Conservation (phyloP, 2,329 filamentous ascomycete species). For the Scedosporium aurantiacum region DNA sequence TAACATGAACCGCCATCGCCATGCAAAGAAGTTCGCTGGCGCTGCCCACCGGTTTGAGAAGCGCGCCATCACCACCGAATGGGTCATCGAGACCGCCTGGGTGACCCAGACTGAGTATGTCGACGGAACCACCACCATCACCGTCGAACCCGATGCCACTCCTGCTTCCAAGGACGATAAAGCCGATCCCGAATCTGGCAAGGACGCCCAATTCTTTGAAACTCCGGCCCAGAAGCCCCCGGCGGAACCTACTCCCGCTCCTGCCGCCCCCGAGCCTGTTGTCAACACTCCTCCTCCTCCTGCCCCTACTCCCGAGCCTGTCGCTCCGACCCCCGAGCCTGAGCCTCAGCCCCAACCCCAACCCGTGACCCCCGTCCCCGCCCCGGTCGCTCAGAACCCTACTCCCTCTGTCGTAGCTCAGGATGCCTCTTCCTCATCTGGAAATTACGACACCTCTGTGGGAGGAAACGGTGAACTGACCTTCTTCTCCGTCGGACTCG, state of each 20-base stretch:
- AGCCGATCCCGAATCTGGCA: slow-evolving; percentile 9
- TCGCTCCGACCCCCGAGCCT: slow-evolving; percentile 9
- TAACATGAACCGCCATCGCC: slow-evolving; percentile 25
- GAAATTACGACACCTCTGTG: slow-evolving; percentile 9
- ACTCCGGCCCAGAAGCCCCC: slow-evolving; percentile 7
- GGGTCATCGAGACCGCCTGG: slow-evolving; percentile 20
- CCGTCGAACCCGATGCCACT: slow-evolving; percentile 12
- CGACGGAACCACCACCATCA: slow-evolving; percentile 14
- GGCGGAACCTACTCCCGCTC: slow-evolving; percentile 4
- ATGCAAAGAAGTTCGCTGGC: slow-evolving; percentile 20
- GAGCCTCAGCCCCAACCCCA: no score
- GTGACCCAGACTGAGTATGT: slow-evolving; percentile 41
- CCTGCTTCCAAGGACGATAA: slow-evolving; percentile 7
- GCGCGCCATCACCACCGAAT: slow-evolving; percentile 21
- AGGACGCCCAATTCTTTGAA: slow-evolving; percentile 23
- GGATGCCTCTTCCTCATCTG: slow-evolving; percentile 10
- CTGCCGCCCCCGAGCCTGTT: slow-evolving; percentile 14
- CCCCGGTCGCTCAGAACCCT: neutral
- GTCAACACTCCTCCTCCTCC: neutral
- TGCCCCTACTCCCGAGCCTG: neutral
- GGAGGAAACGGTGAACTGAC: slow-evolving; percentile 51
- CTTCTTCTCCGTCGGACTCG: slow-evolving; percentile 59
- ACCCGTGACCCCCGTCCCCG: slow-evolving; percentile 8
- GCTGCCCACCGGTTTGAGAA: neutral
- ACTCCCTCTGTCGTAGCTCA: slow-evolving; percentile 6